phyloP scores from a whole-genome alignment of 1,284 basidiomycete genomes.

The Sporisorium iseilematis-ciliati region DNA sequence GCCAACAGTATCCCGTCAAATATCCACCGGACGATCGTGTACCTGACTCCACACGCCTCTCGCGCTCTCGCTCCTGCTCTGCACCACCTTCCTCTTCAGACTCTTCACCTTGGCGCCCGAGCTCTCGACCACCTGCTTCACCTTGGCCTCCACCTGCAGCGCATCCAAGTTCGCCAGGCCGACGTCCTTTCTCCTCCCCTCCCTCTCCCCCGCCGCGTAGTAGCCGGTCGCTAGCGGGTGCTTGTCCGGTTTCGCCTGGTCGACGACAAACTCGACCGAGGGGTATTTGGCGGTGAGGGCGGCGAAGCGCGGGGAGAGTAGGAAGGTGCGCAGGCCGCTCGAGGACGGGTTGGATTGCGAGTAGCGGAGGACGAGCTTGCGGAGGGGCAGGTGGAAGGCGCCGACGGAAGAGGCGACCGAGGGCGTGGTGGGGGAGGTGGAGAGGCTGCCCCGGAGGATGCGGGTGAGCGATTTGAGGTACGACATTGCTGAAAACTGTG shows the following conservation, averaged over 20 bases:
- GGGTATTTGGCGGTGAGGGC: constrained; percentile 17
- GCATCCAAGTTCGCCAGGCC: constrained; percentile 32
- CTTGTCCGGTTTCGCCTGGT: constrained; percentile 10
- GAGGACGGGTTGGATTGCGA: constrained; percentile 27
- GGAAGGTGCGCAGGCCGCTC: constrained; percentile 10
- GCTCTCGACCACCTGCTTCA: constrained; percentile 24
- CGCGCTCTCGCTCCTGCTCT: constrained; percentile 17
- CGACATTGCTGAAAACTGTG: no score
- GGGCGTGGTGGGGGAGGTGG: constrained; percentile 6
- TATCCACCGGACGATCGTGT: constrained; percentile 21
- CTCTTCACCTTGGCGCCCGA: constrained; percentile 28
- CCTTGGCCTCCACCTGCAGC: constrained; percentile 23
- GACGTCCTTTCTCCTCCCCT: constrained; percentile 29
- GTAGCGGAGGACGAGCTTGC: constrained; percentile 50
- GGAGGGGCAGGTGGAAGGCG: constrained; percentile 31
- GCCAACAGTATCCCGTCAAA: no score
- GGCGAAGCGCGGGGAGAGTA: constrained; percentile 17
- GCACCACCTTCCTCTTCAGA: constrained; percentile 31
- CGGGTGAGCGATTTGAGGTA: constrained; percentile 38
- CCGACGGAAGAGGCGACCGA: not conserved
- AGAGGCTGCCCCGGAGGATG: constrained; percentile 35
- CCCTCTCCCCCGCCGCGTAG: constrained; percentile 1
- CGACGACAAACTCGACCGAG: constrained; percentile 38
- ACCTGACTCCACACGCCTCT: constrained; percentile 47
- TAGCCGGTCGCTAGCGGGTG: constrained; percentile 31